Evolutionary conservation across 2,329 filamentous ascomycete species (phyloP).

Genomic region (Fusarium fujikuroi): DNA sequence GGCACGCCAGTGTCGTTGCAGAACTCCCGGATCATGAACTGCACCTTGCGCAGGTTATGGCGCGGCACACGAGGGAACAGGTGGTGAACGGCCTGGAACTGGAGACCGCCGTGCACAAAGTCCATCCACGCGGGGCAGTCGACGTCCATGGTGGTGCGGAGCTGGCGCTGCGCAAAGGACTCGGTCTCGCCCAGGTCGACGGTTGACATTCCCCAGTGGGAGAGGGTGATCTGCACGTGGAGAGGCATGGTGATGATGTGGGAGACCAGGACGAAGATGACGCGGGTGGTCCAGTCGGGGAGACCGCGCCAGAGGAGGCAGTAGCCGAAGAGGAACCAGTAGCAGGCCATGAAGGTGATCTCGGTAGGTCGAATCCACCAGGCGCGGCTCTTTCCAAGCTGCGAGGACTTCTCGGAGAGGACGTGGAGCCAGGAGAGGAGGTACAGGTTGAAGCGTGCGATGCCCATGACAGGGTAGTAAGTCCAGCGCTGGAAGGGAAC

Average conservation of each 20-base stretch:
- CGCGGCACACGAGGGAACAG: slow-evolving; percentile 74
- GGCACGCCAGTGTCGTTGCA: slow-evolving; percentile 72
- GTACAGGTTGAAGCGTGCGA: slow-evolving; percentile 80
- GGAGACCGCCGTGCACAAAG: slow-evolving; percentile 76
- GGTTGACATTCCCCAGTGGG: slow-evolving; percentile 78
- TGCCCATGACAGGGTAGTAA: slow-evolving; percentile 74
- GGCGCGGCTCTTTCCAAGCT: slow-evolving; percentile 65
- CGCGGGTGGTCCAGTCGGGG: slow-evolving; percentile 66
- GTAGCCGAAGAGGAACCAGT: slow-evolving; percentile 77
- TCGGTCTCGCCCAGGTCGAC: slow-evolving; percentile 71
- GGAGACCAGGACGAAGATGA: slow-evolving; percentile 71
- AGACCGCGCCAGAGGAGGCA: slow-evolving; percentile 69
- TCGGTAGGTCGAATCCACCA: slow-evolving; percentile 77
- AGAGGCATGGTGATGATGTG: slow-evolving; percentile 75
- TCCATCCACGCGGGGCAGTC: slow-evolving; percentile 78
- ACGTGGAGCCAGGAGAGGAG: slow-evolving; percentile 74
- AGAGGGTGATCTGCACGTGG: slow-evolving; percentile 77
- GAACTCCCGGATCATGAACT: slow-evolving; percentile 70
- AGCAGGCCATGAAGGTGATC: slow-evolving; percentile 69
- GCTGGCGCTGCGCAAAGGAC: slow-evolving; percentile 75
- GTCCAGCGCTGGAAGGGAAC: slow-evolving; percentile 72
- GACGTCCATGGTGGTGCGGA: slow-evolving; percentile 79
- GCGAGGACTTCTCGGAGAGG: slow-evolving; percentile 63
- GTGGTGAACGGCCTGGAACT: slow-evolving; percentile 79
- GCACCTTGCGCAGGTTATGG: slow-evolving; percentile 72